These are phyloP conservation scores for Pichia sp. DNA, from an alignment of 1,139 yeast genomes.

Conservation along the genomic window DNA sequence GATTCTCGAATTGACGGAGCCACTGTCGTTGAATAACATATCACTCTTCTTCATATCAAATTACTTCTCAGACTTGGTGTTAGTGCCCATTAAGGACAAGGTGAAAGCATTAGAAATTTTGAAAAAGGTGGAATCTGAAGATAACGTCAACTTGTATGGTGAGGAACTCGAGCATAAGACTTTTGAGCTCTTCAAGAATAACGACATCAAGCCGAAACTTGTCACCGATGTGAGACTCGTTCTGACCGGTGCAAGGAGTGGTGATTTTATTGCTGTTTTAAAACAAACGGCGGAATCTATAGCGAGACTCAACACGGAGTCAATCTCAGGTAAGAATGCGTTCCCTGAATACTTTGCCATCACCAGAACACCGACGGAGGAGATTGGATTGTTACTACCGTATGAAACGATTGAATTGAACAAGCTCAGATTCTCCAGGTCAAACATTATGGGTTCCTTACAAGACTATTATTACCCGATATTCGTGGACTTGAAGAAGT, in stretches of 20 bases:
- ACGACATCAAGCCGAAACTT: conserved; percentile 40
- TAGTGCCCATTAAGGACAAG: conserved; percentile 43
- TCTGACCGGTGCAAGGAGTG: conserved; percentile 57
- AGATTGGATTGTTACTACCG: conserved; percentile 50
- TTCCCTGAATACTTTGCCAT: conserved; percentile 50
- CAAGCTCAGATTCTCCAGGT: conserved; percentile 37
- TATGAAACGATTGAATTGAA: conserved; percentile 32
- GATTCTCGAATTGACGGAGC: conserved; percentile 53
- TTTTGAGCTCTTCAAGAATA: conserved; percentile 35
- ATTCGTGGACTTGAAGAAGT: conserved; percentile 43
- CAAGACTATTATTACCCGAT: conserved; percentile 55
- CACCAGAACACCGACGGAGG: conserved; percentile 47
- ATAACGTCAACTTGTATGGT: conserved; percentile 2
- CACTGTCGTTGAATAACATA: conserved; percentile 50
- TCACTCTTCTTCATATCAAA: conserved; percentile 59
- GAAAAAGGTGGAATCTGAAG: conserved; percentile 19
- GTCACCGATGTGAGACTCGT: conserved; percentile 37
- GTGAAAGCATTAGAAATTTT: conserved; percentile 40
- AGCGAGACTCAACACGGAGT: conserved; percentile 28
- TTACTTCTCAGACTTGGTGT: conserved; percentile 61
- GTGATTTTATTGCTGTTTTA: conserved; percentile 36
- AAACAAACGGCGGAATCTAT: conserved; percentile 28
- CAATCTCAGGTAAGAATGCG: conserved; percentile 20
- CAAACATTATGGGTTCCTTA: conserved; percentile 45
- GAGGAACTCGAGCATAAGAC: conserved; percentile 26